These are phyloP conservation scores for Sphagnum tenellum DNA, from an alignment of 225 moss, liverwort and hornwort species.

Conservation along the genomic window DNA sequence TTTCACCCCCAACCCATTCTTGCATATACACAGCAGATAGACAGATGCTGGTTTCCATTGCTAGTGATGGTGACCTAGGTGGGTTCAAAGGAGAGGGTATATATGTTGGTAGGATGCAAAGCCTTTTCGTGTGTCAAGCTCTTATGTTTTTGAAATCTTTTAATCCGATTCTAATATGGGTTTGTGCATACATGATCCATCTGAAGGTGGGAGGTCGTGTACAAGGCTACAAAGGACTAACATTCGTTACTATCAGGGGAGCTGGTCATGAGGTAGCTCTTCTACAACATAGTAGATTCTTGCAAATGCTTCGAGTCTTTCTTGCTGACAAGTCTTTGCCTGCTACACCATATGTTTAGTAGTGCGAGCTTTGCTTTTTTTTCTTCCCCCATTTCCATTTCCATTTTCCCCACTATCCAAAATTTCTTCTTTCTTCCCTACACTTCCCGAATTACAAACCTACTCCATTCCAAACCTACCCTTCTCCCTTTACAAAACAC, in stretches of 20 bases:
- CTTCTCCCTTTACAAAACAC: too few species aligned
- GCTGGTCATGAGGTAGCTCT: slow-evolving; percentile 21
- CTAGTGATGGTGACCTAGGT: not conserved
- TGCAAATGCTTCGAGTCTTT: too few species aligned
- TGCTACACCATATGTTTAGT: too few species aligned
- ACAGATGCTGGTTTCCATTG: not conserved
- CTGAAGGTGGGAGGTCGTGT: slow-evolving; percentile 28
- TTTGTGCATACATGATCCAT: not conserved
- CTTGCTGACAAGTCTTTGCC: too few species aligned
- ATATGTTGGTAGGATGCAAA: not conserved
- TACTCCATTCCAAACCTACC: too few species aligned
- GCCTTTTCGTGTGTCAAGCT: not conserved
- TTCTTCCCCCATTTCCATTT: too few species aligned
- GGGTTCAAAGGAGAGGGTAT: not conserved
- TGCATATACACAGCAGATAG: not conserved
- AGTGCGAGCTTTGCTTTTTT: too few species aligned
- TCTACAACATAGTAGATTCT: slow-evolving; percentile 5
- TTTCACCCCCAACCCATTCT: too few species aligned
- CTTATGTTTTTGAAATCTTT: not conserved
- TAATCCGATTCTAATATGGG: too few species aligned
- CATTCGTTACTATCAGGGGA: slow-evolving; percentile 21
- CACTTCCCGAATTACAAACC: too few species aligned
- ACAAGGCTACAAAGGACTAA: slow-evolving; percentile 21
- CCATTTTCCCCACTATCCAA: too few species aligned
- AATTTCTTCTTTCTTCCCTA: too few species aligned